These are phyloP conservation scores for Diplosphaera chodatii DNA, from an alignment of 139 green algal genomes.

Conservation along the genomic window DNA sequence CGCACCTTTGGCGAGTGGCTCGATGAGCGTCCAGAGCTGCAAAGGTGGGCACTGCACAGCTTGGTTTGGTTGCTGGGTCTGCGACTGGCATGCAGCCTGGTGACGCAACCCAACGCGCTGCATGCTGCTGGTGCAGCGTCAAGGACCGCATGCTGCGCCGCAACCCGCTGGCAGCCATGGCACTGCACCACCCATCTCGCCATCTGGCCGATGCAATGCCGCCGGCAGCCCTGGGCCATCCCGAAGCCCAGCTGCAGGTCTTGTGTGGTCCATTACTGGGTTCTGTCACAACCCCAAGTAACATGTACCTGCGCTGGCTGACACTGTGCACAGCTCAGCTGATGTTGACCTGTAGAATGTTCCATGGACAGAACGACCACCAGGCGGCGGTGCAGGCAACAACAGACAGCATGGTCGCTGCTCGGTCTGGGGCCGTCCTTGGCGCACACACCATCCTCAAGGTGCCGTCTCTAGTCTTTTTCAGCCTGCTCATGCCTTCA, in stretches of 20 bases:
- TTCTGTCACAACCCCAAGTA: too few relatives aligned
- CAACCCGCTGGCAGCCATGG: slow-evolving; percentile 80
- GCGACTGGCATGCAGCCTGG: too few relatives aligned
- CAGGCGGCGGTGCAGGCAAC: not conserved
- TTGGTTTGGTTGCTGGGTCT: too few relatives aligned
- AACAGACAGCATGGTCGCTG: slow-evolving; percentile 27
- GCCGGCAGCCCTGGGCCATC: not conserved
- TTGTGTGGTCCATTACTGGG: too few relatives aligned
- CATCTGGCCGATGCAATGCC: not conserved
- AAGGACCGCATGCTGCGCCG: slow-evolving; percentile 69
- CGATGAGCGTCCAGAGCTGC: slow-evolving; percentile 62
- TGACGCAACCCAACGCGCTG: not conserved
- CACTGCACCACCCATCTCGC: slow-evolving; percentile 48
- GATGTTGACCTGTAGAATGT: too few relatives aligned
- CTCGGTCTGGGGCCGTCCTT: slow-evolving; percentile 60
- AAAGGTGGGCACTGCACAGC: too few relatives aligned
- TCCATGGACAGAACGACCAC: not conserved
- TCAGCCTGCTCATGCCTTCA: too few relatives aligned
- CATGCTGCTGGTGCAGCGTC: slow-evolving; percentile 27
- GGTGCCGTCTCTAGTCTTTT: slow-evolving; percentile 70
- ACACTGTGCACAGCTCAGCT: too few relatives aligned
- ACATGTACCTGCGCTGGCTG: too few relatives aligned
- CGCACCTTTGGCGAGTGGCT: slow-evolving; percentile 69
- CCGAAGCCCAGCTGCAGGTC: not conserved
- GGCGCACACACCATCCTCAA: slow-evolving; percentile 82